Conservation (phyloP, 345 rosid species). For the Trapa incisa region DNA sequence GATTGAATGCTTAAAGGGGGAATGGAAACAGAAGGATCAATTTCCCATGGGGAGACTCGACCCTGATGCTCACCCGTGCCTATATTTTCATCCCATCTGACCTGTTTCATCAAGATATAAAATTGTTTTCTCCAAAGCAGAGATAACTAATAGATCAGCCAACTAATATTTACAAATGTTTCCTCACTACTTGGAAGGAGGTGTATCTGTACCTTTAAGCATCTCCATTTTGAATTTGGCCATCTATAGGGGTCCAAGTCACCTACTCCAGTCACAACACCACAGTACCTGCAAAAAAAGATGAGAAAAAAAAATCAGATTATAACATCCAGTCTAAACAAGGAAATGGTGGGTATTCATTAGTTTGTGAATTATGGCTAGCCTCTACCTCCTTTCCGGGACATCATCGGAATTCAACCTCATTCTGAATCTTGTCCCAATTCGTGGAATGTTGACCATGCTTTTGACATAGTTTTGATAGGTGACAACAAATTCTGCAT, state of each 20-base stretch:
- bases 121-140: background rate
- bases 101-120: conserved; percentile 29
- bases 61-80: conserved; percentile 38
- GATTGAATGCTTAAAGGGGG: conserved; percentile 67
- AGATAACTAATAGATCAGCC: background rate
- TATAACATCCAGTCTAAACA: background rate
- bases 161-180: background rate
- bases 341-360: background rate
- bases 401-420: conserved; percentile 69
- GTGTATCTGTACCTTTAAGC: conserved; percentile 53
- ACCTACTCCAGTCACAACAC: conserved; percentile 56
- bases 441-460: conserved; percentile 35
- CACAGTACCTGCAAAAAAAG: conserved; percentile 40
- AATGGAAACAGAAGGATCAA: conserved; percentile 66
- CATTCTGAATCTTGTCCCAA: conserved; percentile 76
- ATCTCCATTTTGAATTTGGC: conserved; percentile 95
- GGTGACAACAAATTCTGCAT: conserved; percentile 70
- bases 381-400: conserved; percentile 62
- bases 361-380: background rate
- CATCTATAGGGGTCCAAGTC: conserved; percentile 76
- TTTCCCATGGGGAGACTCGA: conserved; percentile 88
- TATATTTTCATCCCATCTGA: conserved; percentile 71
- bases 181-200: background rate
- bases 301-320: background rate
- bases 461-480: conserved; percentile 61